A percentile compares a stretch with the other conserved stretches of the same genome.
These are phyloP conservation scores for Ricinus communis DNA, from an alignment of 345 rosid species.

Conservation along the genomic window DNA sequence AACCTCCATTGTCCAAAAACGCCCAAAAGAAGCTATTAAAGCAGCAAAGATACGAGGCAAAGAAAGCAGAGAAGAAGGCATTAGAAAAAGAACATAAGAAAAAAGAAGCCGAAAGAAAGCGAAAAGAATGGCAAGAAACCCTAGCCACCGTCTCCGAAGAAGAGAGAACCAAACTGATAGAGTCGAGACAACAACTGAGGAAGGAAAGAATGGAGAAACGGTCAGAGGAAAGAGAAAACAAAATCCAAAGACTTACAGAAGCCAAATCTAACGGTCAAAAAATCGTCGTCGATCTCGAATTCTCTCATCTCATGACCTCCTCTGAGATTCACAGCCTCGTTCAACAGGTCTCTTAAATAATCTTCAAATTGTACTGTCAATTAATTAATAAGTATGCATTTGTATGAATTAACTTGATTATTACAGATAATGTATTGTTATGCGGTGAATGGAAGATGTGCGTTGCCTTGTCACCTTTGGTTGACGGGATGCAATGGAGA, in stretches of 20 bases:
- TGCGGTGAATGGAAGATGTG: conserved; percentile 72
- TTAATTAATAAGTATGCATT: too few relatives aligned
- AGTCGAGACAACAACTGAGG: conserved; percentile 60
- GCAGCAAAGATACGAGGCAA: conserved; percentile 70
- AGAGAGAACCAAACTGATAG: conserved; percentile 62
- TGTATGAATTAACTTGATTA: too few relatives aligned
- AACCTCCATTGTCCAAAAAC: conserved; percentile 52
- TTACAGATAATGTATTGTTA: conserved; percentile 90
- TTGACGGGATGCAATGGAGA: conserved; percentile 76
- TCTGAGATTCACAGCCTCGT: conserved; percentile 83
- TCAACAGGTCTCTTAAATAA: conserved; percentile 78
- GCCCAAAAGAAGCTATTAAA: conserved; percentile 83
- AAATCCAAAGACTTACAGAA: conserved; percentile 50
- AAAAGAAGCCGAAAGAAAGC: conserved; percentile 63
- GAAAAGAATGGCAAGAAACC: conserved; percentile 57
- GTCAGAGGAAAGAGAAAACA: conserved; percentile 64
- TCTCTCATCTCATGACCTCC: conserved; percentile 71
- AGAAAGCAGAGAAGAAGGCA: conserved; percentile 94
- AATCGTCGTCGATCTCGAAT: conserved; percentile 79
- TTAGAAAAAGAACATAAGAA: conserved; percentile 60
- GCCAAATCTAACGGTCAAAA: conserved; percentile 71
- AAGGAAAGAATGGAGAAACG: conserved; percentile 75
- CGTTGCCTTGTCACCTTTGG: conserved; percentile 73
- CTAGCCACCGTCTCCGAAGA: conserved; percentile 54
- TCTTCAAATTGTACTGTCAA: too few relatives aligned